Evolutionary conservation across 1,139 yeast genomes (phyloP).

Genomic region (Zygoascus hellenicus): DNA sequence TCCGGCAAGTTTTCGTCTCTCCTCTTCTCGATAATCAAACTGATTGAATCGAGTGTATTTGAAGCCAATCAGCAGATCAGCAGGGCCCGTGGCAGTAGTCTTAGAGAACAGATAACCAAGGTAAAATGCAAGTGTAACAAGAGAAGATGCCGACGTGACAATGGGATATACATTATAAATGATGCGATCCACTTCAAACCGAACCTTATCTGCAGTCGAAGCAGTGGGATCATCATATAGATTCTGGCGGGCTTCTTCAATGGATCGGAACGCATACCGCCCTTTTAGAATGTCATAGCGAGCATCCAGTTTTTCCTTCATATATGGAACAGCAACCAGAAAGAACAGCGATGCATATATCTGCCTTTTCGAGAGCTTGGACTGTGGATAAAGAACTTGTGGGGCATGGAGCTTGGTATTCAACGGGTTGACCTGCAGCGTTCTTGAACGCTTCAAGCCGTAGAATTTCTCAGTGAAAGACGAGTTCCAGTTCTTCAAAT

Average conservation of each 20-base stretch:
- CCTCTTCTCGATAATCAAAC: constrained; percentile 52
- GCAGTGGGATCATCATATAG: constrained; percentile 12
- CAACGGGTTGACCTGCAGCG: constrained; percentile 27
- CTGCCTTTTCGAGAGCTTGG: constrained; percentile 53
- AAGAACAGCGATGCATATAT: constrained; percentile 54
- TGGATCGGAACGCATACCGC: constrained; percentile 46
- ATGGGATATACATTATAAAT: constrained; percentile 62
- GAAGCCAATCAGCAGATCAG: constrained; percentile 58
- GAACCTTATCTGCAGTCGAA: constrained; percentile 17
- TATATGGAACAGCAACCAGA: constrained; percentile 61
- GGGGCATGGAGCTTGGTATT: constrained; percentile 35
- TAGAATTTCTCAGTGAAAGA: constrained; percentile 90
- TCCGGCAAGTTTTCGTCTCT: constrained; percentile 15
- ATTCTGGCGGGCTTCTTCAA: constrained; percentile 36
- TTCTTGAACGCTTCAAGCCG: constrained; percentile 64
- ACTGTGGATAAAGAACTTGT: constrained; percentile 47
- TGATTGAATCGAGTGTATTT: constrained; percentile 65
- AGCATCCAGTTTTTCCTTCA: constrained; percentile 62
- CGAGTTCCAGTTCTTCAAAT: constrained; percentile 70
- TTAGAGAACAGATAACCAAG: constrained; percentile 64
- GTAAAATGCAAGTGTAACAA: constrained; percentile 54
- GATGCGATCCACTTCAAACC: constrained; percentile 35
- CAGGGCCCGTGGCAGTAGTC: constrained; percentile 56
- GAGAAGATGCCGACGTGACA: constrained; percentile 43
- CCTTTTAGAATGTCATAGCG: constrained; percentile 62